Evolutionary conservation across 208 protist genomes (phyloP), one percentile per base, ranked within the genome.

Genomic region (Herpetomonas tarakana): DNA sequence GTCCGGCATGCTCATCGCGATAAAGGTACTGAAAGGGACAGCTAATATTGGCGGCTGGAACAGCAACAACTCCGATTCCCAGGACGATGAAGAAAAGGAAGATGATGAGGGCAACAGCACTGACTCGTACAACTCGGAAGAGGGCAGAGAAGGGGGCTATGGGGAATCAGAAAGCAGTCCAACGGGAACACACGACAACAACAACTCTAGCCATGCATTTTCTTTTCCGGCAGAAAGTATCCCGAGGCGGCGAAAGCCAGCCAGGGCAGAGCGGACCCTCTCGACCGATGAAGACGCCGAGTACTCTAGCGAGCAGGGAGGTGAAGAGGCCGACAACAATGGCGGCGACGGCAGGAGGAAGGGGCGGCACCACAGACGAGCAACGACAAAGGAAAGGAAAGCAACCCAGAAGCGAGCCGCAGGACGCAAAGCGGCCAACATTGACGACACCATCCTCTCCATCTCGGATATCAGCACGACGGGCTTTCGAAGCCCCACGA

Each of bases 1-100:
- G 18, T 76, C 79, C 0, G 80, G 81, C 1, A 59, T 62, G 6
- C 79, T 70, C 49, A 59, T 92, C 6, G 86, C 86, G 1, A 79
- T 92, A 47, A 92, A 92, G 45, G 79, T 92, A n/a, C 41, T 92
- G 45, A 81, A 85, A 27, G 77, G 63, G 4, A 66, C 63, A 14
- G 31, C 65, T 51, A 61, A n/a, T 14, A 55, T n/a, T 19, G 22
- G n/a, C 30, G 31, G n/a, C 3, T 35, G 11, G 16, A 57, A 29
- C 51, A 29, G 7, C 41, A 57, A 29, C 51, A 29, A 4, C 41
- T 22, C 18, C 14, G 16, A 56, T 19, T 26, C 52, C 6, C 16
- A 35, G 18, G 24, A 25, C 31, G 3, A 4, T 25, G 35, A 18
- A 14, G 35, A 41, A 6, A 41, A 14, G 9, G 35, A 6, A 14